A percentile compares a stretch with the other conserved stretches of the same genome.
phyloP scores from a whole-genome alignment of 2,329 filamentous ascomycete genomes.

The Fusarium robinianum region DNA sequence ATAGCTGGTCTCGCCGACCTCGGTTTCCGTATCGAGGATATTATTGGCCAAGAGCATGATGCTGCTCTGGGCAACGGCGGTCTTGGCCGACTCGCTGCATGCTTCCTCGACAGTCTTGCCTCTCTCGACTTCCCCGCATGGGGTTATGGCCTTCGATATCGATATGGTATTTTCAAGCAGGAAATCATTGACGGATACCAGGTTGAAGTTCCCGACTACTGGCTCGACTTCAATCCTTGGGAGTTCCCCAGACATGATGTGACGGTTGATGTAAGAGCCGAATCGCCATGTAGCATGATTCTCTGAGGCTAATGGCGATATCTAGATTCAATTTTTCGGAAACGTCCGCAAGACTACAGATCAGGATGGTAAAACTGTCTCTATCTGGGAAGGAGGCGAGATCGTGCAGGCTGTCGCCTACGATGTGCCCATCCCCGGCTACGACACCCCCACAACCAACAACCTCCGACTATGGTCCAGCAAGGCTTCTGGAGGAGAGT shows the following conservation, averaged over 20 bases:
- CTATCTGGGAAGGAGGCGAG: slow-evolving; percentile 90
- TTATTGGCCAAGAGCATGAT: slow-evolving; percentile 93
- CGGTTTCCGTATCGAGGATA: slow-evolving; percentile 95
- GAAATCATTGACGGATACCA: slow-evolving; percentile 98
- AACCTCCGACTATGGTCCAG: slow-evolving; percentile 97
- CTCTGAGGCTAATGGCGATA: slow-evolving; percentile 6
- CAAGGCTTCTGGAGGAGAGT: slow-evolving; percentile 95
- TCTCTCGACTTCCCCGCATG: slow-evolving; percentile 95
- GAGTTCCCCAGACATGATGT: slow-evolving; percentile 97
- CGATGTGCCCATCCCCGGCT: slow-evolving; percentile 91
- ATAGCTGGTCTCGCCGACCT: slow-evolving; percentile 83
- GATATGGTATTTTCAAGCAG: slow-evolving; percentile 99
- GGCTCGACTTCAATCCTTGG: slow-evolving; percentile 99
- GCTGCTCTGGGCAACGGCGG: slow-evolving; percentile 95
- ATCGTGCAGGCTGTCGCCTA: slow-evolving; percentile 91
- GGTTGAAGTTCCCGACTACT: slow-evolving; percentile 97
- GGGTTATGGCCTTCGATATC: slow-evolving; percentile 95
- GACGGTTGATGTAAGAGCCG: slow-evolving; percentile 72
- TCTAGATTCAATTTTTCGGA: slow-evolving; percentile 88
- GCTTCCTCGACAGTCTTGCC: slow-evolving; percentile 94
- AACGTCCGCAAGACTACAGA: slow-evolving; percentile 76
- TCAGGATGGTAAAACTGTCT: slow-evolving; percentile 73
- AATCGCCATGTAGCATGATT: background rate
- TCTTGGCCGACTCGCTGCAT: slow-evolving; percentile 90
- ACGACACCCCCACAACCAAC: slow-evolving; percentile 87